Evolutionary conservation across 2,329 filamentous ascomycete genomes (phyloP).

Genomic region (Tympanopsis confertula): DNA sequence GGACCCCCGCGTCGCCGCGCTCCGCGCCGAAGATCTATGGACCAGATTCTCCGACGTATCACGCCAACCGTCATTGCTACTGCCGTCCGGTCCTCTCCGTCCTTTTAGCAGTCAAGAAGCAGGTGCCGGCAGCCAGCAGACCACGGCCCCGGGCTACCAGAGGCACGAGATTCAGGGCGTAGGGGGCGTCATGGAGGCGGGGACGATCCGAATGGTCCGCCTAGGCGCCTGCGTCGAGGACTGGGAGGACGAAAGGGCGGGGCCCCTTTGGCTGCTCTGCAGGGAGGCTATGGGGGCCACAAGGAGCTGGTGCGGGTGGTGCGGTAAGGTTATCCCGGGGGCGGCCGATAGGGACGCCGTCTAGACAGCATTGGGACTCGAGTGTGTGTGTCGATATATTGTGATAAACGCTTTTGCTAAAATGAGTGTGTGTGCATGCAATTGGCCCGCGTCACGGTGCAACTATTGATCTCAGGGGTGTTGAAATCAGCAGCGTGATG

Average conservation of each 20-base stretch:
- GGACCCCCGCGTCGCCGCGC: slow-evolving; percentile 41
- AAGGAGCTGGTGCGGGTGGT: slow-evolving; percentile 90
- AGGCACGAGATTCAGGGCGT: slow-evolving; percentile 86
- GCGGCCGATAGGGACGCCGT: background rate
- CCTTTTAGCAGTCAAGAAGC: slow-evolving; percentile 3
- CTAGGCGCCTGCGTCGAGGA: slow-evolving; percentile 80
- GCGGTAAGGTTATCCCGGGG: slow-evolving; percentile 61
- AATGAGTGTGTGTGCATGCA: too few species aligned
- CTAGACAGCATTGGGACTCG: too few species aligned
- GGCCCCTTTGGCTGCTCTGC: slow-evolving; percentile 52
- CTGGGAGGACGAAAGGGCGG: slow-evolving; percentile 65
- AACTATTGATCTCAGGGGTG: too few species aligned
- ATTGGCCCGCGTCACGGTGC: too few species aligned
- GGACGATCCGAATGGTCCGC: slow-evolving; percentile 69
- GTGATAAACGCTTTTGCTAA: too few species aligned
- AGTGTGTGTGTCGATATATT: too few species aligned
- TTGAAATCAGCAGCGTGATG: too few species aligned
- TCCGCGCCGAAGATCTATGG: background rate
- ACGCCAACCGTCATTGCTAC: too few species aligned
- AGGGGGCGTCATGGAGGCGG: slow-evolving; percentile 77
- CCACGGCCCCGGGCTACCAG: slow-evolving; percentile 62
- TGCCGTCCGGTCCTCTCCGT: too few species aligned
- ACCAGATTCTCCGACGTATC: background rate
- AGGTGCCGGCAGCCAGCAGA: slow-evolving; percentile 19
- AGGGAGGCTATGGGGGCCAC: slow-evolving; percentile 58